Percentiles rank a stretch among this genome's conserved stretches.
Conservation (phyloP, 1,284 basidiomycete species). For the Cryptococcus hybrid region DNA sequence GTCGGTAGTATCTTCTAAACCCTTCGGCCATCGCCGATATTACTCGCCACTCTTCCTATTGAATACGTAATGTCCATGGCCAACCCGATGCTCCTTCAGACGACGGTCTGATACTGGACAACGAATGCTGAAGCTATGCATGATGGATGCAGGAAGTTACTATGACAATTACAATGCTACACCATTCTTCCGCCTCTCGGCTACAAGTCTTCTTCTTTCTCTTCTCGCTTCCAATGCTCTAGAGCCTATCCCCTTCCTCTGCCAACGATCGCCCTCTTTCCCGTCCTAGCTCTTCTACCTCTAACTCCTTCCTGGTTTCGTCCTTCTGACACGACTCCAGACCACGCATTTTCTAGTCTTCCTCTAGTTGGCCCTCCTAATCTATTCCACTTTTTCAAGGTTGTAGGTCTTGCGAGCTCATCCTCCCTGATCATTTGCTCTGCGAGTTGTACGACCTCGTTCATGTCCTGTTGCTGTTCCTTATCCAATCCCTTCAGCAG, state of each 20-base stretch:
- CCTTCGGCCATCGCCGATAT: no score
- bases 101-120: no score
- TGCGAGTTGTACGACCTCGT: neutral
- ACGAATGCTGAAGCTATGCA: no score
- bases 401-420: neutral
- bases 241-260: neutral
- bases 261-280: neutral
- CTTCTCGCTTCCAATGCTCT: neutral
- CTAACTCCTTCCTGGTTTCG: neutral
- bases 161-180: no score
- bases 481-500: neutral
- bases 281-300: neutral
- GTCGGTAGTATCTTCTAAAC: no score
- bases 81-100: no score
- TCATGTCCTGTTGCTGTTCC: neutral
- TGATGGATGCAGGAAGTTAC: no score
- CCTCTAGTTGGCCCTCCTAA: neutral
- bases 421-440: neutral
- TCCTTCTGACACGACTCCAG: neutral
- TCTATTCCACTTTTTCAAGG: neutral
- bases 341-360: neutral
- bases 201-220: neutral
- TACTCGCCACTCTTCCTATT: no score
- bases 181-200: neutral
- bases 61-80: no score